Base-by-base conservation (phyloP, 306 rosid species). In the Amphicarpaea edgeworthii region DNA sequence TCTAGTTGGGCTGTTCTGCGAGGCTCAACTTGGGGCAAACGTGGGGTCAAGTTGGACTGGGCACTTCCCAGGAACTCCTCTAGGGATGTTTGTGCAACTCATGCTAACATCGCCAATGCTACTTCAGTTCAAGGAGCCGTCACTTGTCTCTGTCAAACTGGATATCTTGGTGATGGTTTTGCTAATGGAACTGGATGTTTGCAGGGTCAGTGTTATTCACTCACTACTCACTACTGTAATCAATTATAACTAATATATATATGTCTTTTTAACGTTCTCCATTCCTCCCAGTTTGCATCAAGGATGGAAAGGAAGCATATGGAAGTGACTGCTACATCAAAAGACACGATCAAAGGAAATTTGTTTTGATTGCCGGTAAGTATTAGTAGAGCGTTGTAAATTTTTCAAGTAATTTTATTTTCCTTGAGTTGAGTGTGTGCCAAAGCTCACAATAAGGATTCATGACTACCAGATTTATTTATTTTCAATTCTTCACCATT, bases 31-130 rank as follows among this genome's bases (percentile, higher is more conserved):
- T 64, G 76, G 1, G 97, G 97, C 10, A 92, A 82, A 77, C 83
- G 96, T 12, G 99, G 99, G 37, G 90, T 95, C 1, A 95, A 90
- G 77, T 62, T 92, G 88, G 99, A 95, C 82, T 95, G 95, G 97
- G 97, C 86, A 4, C 28, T 95, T 81, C 96, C 97, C 12, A 78
- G 81, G 53, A 92, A 89, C 76, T 83, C 82, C 15, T 84, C 97
- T 12, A 12, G 12, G 78, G 72, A 51, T 12, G 73, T 70, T 81
- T 95, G 99, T 85, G 88, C 86, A 50, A 7, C 37, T 28, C 86
- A 88, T 88, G 96, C 90, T 16, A 45, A 81, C 10, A 43, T 84
- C n/a, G 76, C 21, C 2, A 90, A 92, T 80, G 87, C 97, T 60
- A 95, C 91, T 6, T 66, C 82, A n/a, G 28, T 95, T 78, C 76